phyloP scores from a whole-genome alignment of 371 early-diverging fungal genomes.

The Lichtheimia corymbifera region DNA sequence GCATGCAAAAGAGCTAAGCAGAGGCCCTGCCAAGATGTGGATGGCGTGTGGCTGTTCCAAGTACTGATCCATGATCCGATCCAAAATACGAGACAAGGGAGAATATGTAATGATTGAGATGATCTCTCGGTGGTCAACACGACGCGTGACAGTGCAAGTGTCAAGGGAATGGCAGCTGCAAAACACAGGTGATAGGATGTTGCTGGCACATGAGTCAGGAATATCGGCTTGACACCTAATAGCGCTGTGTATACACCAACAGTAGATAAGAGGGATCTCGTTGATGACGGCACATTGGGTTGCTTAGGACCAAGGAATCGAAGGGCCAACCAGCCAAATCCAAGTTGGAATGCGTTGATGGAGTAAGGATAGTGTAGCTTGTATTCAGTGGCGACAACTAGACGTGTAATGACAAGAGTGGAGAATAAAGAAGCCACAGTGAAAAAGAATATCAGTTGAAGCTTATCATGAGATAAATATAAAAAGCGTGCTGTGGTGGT shows the following conservation, averaged over 20 bases:
- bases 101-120: not conserved
- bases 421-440: constrained; percentile 9
- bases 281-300: not conserved
- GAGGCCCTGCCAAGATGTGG: constrained; percentile 3
- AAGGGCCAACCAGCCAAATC: constrained; percentile 1
- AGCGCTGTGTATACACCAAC: not conserved
- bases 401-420: constrained; percentile 2
- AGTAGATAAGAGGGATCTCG: not conserved
- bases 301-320: not conserved
- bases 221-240: constrained; percentile 11
- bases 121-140: not conserved
- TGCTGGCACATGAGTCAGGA: constrained; percentile 12
- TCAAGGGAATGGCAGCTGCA: constrained; percentile 13
- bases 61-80: constrained; percentile 5
- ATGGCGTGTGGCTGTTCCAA: not conserved
- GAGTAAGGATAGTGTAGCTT: constrained; percentile 16
- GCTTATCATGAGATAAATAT: not conserved
- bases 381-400: constrained; percentile 10
- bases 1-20: constrained; percentile 8
- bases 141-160: not conserved
- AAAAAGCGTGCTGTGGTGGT: constrained; percentile 1
- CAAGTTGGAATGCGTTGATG: constrained; percentile 11
- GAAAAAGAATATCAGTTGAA: not conserved
- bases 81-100: not conserved
- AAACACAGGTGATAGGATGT: not conserved